Evolutionary conservation across 139 green algal genomes (phyloP).

Genomic region (Bryopsis sp.): DNA sequence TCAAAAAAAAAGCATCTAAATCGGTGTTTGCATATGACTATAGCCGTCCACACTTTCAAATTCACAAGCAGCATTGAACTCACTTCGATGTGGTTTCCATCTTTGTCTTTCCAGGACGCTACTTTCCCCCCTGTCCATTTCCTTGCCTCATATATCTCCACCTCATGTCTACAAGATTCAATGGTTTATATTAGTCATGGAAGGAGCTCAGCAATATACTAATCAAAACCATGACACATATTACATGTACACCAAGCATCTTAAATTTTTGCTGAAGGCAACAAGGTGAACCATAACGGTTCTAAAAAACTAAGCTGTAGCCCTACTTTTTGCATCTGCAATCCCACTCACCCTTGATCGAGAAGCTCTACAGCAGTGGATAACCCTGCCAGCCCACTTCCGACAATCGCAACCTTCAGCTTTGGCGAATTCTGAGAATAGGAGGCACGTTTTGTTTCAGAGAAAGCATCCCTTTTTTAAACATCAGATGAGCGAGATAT

Average conservation of each 20-base stretch:
- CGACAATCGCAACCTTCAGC: conserved; percentile 79
- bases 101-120: conserved; percentile 81
- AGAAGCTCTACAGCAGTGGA: conserved; percentile 93
- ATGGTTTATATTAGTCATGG: neutral
- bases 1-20: too few species aligned
- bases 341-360: conserved; percentile 64
- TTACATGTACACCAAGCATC: too few species aligned
- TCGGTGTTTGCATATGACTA: too few species aligned
- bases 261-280: too few species aligned
- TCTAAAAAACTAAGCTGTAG: too few species aligned
- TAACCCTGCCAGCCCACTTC: conserved; percentile 74
- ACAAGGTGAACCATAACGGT: too few species aligned
- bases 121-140: conserved; percentile 93
- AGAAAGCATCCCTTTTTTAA: too few species aligned
- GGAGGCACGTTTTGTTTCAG: neutral
- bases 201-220: neutral
- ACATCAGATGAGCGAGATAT: too few species aligned
- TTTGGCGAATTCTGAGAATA: conserved; percentile 56
- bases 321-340: neutral
- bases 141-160: conserved; percentile 89
- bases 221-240: too few species aligned
- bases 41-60: neutral
- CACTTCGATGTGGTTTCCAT: conserved; percentile 93
- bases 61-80: neutral
- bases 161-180: conserved; percentile 54